Evolutionary conservation across 2,329 filamentous ascomycete species (phyloP).

Genomic region (Talaromyces amestolkiae): DNA sequence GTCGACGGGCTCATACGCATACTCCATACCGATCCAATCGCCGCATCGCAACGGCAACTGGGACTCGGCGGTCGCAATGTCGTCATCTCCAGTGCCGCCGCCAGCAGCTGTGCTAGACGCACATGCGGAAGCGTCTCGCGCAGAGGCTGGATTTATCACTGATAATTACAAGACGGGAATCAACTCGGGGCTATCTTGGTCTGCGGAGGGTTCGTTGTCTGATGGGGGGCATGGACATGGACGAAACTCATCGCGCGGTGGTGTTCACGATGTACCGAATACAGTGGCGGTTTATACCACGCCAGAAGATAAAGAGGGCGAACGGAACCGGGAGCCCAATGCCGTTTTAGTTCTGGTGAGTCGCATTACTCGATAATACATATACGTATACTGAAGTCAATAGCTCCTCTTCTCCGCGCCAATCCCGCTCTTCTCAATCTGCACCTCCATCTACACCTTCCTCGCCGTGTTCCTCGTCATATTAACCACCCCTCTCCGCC

Average conservation of each 20-base stretch:
- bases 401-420: slow-evolving; percentile 56
- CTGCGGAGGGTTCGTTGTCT: slow-evolving; percentile 11
- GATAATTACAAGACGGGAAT: slow-evolving; percentile 10
- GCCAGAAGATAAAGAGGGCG: slow-evolving; percentile 10
- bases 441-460: slow-evolving; percentile 55
- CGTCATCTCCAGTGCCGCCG: slow-evolving; percentile 14
- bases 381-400: neutral
- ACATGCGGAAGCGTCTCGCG: neutral
- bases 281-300: slow-evolving; percentile 17
- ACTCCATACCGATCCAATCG: slow-evolving; percentile 20
- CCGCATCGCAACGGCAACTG: slow-evolving; percentile 18
- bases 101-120: neutral
- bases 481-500: slow-evolving; percentile 53
- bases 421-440: slow-evolving; percentile 54
- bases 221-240: slow-evolving; percentile 11
- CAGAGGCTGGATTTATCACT: slow-evolving; percentile 8
- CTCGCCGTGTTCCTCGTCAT: slow-evolving; percentile 52
- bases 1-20: slow-evolving; percentile 24
- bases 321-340: slow-evolving; percentile 10
- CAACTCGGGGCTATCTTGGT: slow-evolving; percentile 3
- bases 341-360: slow-evolving; percentile 23
- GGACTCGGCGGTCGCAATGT: slow-evolving; percentile 21
- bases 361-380: slow-evolving; percentile 7
- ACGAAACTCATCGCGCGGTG: slow-evolving; percentile 8
- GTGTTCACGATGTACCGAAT: slow-evolving; percentile 14